phyloP scores from a whole-genome alignment of 306 rosid species.

The Ormosia emarginata region DNA sequence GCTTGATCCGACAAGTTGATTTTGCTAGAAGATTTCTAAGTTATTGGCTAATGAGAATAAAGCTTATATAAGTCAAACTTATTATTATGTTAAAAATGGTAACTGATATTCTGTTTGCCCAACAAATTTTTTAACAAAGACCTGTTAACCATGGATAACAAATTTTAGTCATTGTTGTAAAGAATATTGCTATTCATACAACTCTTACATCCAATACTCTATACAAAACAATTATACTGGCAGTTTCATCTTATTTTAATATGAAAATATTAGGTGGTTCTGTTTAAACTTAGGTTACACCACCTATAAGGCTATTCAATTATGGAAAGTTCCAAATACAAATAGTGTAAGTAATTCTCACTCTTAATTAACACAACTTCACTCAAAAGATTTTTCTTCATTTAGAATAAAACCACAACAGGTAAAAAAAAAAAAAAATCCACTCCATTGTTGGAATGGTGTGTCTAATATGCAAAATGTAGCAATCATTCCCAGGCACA shows the following conservation, averaged over 20 bases:
- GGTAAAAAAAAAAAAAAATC: background rate
- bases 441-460: background rate
- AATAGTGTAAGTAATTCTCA: background rate
- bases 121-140: background rate
- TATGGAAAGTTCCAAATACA: slow-evolving; percentile 1
- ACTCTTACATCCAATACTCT: background rate
- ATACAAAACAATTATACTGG: background rate
- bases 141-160: background rate
- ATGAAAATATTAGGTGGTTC: background rate
- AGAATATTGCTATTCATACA: background rate
- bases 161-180: background rate
- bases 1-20: slow-evolving; percentile 21
- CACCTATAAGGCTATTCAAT: background rate
- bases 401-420: background rate
- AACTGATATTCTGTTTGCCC: background rate
- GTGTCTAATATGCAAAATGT: slow-evolving; percentile 21
- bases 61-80: background rate
- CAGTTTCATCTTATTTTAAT: background rate
- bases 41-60: background rate
- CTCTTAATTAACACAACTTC: slow-evolving; percentile 11
- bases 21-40: slow-evolving; percentile 8
- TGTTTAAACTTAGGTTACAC: background rate
- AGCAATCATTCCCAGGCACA: slow-evolving; percentile 16
- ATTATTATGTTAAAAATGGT: background rate
- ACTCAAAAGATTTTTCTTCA: background rate